Conservation (phyloP, 805 yeast species). For the Metschnikowia hibisci region DNA sequence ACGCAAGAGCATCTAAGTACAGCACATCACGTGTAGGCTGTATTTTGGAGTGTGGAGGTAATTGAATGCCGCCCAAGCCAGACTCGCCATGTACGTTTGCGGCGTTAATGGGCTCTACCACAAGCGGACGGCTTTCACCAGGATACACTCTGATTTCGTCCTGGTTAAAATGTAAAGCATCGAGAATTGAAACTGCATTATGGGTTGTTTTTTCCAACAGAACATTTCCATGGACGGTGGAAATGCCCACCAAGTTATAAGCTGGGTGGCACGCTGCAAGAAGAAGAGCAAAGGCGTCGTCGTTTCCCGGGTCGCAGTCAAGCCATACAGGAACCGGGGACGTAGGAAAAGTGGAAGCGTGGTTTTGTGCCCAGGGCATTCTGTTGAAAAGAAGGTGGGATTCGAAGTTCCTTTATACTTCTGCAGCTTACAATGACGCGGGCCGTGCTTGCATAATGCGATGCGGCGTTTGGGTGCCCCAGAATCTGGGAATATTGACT, state of each 20-base stretch:
- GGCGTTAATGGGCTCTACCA: slow-evolving; percentile 48
- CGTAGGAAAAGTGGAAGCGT: neutral
- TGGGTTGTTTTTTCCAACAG: slow-evolving; percentile 59
- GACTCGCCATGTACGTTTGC: slow-evolving; percentile 66
- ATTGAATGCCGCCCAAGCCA: slow-evolving; percentile 71
- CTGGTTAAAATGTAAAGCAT: slow-evolving; percentile 43
- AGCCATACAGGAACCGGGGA: slow-evolving; percentile 65
- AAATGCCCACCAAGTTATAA: slow-evolving; percentile 60
- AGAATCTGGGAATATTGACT: neutral
- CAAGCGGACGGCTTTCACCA: slow-evolving; percentile 60
- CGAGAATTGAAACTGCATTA: slow-evolving; percentile 64
- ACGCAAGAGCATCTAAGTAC: slow-evolving; percentile 35
- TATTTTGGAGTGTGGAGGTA: slow-evolving; percentile 49
- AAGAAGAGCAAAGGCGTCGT: slow-evolving; percentile 74
- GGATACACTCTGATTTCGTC: slow-evolving; percentile 60
- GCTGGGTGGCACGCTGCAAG: slow-evolving; percentile 58
- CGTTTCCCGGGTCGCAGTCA: slow-evolving; percentile 93
- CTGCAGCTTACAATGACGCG: neutral
- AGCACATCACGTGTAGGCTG: slow-evolving; percentile 19
- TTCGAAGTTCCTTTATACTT: neutral
- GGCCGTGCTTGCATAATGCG: neutral
- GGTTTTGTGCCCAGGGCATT: slow-evolving; percentile 5
- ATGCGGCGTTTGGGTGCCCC: slow-evolving; percentile 1
- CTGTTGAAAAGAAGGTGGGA: neutral
- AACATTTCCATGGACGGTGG: slow-evolving; percentile 74